phyloP scores from a whole-genome alignment of 805 yeast genomes.

The Tetrapisispora arboricola region DNA sequence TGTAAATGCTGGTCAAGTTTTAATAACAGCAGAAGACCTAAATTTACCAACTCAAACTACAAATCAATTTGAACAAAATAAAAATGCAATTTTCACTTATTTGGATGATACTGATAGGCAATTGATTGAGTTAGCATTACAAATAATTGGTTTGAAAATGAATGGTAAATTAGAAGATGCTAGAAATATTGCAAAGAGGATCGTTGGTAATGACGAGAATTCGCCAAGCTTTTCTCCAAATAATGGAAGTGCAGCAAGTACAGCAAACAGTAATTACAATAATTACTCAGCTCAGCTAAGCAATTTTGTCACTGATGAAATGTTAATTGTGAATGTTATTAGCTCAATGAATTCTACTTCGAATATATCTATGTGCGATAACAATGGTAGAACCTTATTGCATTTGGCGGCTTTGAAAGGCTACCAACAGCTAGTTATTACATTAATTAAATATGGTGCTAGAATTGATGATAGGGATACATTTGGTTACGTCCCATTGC shows the following conservation, averaged over 20 bases:
- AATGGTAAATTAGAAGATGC: conserved; percentile 94
- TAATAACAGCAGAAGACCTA: conserved; percentile 45
- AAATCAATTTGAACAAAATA: conserved; percentile 5
- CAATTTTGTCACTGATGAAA: conserved; percentile 28
- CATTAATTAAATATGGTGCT: conserved; percentile 56
- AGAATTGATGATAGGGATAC: conserved; percentile 63
- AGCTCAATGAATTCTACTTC: conserved; percentile 63
- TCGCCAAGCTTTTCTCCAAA: conserved; percentile 8
- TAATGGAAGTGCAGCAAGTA: conserved; percentile 3
- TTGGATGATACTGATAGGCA: conserved; percentile 93
- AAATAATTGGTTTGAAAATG: conserved; percentile 94
- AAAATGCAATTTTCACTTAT: conserved; percentile 62
- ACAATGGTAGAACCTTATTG: conserved; percentile 77
- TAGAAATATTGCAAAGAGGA: conserved; percentile 80
- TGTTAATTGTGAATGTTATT: conserved; percentile 39
- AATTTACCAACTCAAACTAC: background rate
- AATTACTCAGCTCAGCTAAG: background rate
- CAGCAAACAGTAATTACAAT: background rate
- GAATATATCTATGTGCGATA: conserved; percentile 72
- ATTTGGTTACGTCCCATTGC: conserved; percentile 80
- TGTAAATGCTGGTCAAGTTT: conserved; percentile 77
- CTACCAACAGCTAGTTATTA: conserved; percentile 48
- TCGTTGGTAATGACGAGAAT: conserved; percentile 48
- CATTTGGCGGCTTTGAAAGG: conserved; percentile 79
- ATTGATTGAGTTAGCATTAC: conserved; percentile 87